phyloP scores from a whole-genome alignment of 495 filamentous ascomycete genomes.

The Stereocaulon alpinum region DNA sequence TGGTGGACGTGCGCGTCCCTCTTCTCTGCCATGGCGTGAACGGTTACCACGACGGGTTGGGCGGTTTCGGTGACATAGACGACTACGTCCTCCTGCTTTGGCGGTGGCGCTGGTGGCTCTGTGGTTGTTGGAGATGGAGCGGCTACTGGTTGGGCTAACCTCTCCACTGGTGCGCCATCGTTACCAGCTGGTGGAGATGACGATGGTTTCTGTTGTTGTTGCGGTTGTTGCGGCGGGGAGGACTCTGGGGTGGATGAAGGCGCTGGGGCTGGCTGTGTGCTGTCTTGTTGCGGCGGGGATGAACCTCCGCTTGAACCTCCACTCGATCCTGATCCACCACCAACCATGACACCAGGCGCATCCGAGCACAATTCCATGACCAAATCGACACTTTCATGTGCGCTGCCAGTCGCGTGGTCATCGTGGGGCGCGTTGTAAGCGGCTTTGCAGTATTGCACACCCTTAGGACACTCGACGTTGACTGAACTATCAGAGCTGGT shows the following conservation, averaged over 20 bases:
- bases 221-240: neutral
- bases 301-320: neutral
- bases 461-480: conserved; percentile 10
- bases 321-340: conserved; percentile 2
- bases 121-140: neutral
- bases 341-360: conserved; percentile 1
- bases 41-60: conserved; percentile 4
- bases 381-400: conserved; percentile 3
- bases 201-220: neutral
- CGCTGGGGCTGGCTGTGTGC: neutral
- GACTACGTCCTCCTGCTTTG: conserved; percentile 4
- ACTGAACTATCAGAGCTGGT: conserved; percentile 5
- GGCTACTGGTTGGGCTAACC: neutral
- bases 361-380: conserved; percentile 13
- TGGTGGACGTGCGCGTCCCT: conserved; percentile 18
- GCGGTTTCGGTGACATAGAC: conserved; percentile 11
- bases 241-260: neutral
- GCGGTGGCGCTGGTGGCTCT: neutral
- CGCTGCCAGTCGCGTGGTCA: conserved; percentile 13
- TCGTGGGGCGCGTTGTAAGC: conserved; percentile 16
- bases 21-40: conserved; percentile 12
- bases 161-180: neutral
- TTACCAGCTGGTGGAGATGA: neutral
- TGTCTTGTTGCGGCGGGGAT: neutral
- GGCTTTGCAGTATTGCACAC: conserved; percentile 12